Percentiles rank a stretch among this genome's conserved stretches.
phyloP scores from a whole-genome alignment of 352 stramenopile species.

The Phytophthora pseudosyringae region DNA sequence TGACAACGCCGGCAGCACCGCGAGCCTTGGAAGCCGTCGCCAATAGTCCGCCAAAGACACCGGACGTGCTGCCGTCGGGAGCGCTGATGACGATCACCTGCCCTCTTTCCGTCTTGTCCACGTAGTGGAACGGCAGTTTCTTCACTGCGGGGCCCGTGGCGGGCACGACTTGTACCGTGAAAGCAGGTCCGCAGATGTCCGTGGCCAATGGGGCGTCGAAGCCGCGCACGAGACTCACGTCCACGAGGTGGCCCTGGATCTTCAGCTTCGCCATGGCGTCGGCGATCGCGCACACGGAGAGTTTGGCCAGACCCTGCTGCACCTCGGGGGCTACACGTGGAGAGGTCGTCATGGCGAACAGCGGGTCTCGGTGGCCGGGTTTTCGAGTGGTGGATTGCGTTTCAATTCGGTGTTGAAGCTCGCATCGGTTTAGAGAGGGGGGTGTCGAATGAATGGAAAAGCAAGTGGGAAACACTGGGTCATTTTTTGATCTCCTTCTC shows the following conservation, averaged over 20 bases:
- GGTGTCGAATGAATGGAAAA: neutral
- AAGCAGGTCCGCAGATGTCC: constrained; percentile 78
- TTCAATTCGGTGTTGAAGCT: constrained; percentile 11
- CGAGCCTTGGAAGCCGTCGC: constrained; percentile 76
- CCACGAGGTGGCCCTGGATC: constrained; percentile 80
- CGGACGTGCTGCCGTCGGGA: constrained; percentile 52
- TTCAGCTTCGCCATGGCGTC: constrained; percentile 80
- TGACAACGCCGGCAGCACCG: constrained; percentile 70
- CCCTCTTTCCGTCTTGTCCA: constrained; percentile 75
- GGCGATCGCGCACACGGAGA: constrained; percentile 82
- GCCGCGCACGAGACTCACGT: constrained; percentile 73
- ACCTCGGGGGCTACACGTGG: constrained; percentile 19
- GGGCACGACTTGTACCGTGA: constrained; percentile 81
- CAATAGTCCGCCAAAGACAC: constrained; percentile 77
- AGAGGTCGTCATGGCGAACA: neutral
- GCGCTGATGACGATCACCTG: constrained; percentile 85
- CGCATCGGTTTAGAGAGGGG: constrained; percentile 1
- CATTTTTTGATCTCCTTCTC: no score
- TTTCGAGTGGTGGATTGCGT: constrained; percentile 2
- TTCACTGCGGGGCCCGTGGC: constrained; percentile 46
- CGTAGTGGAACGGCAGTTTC: constrained; percentile 67
- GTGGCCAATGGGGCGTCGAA: constrained; percentile 60
- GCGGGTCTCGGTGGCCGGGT: neutral
- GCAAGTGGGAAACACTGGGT: no score
- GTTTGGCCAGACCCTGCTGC: constrained; percentile 73